Evolutionary conservation across 768 basidiomycete genomes (phyloP).

Genomic region (Cystofilobasidium macerans): DNA sequence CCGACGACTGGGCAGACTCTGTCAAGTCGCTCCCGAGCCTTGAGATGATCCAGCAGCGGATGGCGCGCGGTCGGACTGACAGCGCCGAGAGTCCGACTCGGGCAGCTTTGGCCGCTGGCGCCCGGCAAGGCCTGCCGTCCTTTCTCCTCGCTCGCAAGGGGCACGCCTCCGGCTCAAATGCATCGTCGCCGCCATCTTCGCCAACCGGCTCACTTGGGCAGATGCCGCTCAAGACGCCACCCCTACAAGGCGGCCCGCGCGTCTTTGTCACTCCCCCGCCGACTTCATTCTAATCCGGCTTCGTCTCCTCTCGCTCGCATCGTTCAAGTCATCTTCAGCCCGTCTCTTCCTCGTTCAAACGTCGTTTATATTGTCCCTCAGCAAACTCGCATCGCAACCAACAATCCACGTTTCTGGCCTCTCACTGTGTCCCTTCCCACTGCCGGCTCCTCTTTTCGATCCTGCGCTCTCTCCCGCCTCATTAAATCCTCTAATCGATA

Average conservation of each 20-base stretch:
- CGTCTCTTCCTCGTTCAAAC: neutral
- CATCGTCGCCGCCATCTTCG: neutral
- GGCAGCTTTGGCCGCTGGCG: neutral
- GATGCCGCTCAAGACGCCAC: neutral
- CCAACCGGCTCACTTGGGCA: neutral
- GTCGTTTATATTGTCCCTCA: too few species aligned
- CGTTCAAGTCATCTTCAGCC: neutral
- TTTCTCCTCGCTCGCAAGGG: neutral
- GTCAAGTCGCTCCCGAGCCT: neutral
- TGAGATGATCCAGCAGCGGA: conserved; percentile 6
- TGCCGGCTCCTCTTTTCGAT: too few species aligned
- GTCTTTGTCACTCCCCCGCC: neutral
- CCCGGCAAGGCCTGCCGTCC: neutral
- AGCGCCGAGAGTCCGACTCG: neutral
- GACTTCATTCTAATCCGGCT: neutral
- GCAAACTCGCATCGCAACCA: too few species aligned
- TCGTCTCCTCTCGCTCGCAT: neutral
- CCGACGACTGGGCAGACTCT: neutral
- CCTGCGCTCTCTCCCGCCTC: too few species aligned
- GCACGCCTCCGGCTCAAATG: neutral
- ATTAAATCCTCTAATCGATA: too few species aligned
- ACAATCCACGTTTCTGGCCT: too few species aligned
- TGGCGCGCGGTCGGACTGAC: neutral
- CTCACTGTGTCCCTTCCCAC: too few species aligned
- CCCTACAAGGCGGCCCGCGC: neutral